Evolutionary conservation across 116 monocot species (phyloP).

Genomic region (Papilionanthe hybrid): DNA sequence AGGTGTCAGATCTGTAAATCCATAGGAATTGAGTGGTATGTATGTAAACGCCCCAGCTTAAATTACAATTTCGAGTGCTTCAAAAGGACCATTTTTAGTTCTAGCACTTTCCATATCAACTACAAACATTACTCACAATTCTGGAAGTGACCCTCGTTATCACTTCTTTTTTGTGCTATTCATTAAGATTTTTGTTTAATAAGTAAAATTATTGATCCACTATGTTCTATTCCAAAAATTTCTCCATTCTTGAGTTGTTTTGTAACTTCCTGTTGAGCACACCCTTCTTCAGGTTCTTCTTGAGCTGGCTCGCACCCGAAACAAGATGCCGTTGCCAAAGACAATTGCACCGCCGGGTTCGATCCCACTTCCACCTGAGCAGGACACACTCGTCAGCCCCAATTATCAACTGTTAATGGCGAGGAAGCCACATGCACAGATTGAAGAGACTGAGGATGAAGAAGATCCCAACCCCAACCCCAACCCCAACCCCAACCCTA

Average conservation of each 20-base stretch:
- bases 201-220: not conserved
- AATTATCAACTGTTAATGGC: conserved; percentile 84
- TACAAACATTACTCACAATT: too few species aligned
- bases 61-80: too few species aligned
- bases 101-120: too few species aligned
- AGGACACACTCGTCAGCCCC: conserved; percentile 78
- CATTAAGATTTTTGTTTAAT: not conserved
- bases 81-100: too few species aligned
- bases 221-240: not conserved
- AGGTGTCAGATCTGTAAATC: too few species aligned
- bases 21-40: too few species aligned
- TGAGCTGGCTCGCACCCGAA: conserved; percentile 71
- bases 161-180: too few species aligned
- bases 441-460: conserved; percentile 62
- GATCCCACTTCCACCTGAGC: conserved; percentile 82
- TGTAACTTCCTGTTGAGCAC: not conserved
- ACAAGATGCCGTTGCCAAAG: conserved; percentile 84
- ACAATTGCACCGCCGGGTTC: conserved; percentile 57
- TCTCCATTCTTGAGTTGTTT: not conserved
- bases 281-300: conserved; percentile 55
- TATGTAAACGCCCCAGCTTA: too few species aligned
- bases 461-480: conserved; percentile 22
- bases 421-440: conserved; percentile 27
- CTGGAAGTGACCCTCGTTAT: too few species aligned
- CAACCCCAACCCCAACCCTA: conserved; percentile 19